phyloP scores from a whole-genome alignment of 352 stramenopile species.

The Globisporangium barbulae region DNA sequence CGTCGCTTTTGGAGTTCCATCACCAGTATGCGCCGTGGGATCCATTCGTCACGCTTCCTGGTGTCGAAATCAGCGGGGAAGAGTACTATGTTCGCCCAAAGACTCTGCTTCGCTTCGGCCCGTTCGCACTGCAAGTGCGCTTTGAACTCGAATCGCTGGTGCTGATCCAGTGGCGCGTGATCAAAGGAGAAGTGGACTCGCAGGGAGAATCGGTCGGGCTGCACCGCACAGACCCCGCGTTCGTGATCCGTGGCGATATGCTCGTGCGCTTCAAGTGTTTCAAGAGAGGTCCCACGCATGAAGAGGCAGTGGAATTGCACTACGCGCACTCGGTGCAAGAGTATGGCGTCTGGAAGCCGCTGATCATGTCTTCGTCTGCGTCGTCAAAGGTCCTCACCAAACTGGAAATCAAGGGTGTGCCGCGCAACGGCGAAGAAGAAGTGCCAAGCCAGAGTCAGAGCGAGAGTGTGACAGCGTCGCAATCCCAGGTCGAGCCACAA shows the following conservation, averaged over 20 bases:
- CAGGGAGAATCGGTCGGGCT: neutral
- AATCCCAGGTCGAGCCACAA: neutral
- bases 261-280: conserved; percentile 12
- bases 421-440: neutral
- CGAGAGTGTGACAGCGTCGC: conserved; percentile 9
- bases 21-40: conserved; percentile 41
- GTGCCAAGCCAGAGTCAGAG: conserved; percentile 9
- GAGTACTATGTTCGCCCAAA: conserved; percentile 22
- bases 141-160: conserved; percentile 21
- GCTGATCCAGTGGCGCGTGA: conserved; percentile 38
- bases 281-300: conserved; percentile 4
- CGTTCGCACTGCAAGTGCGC: conserved; percentile 31
- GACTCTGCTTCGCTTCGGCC: conserved; percentile 31
- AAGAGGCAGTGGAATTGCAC: conserved; percentile 14
- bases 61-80: conserved; percentile 6
- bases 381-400: neutral
- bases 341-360: conserved; percentile 16
- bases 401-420: neutral
- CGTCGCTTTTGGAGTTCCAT: conserved; percentile 47
- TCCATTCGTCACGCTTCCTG: conserved; percentile 15
- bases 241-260: conserved; percentile 17
- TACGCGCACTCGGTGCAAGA: conserved; percentile 12
- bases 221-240: conserved; percentile 7
- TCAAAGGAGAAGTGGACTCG: conserved; percentile 12
- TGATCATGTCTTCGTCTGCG: conserved; percentile 15